Conservation (phyloP, 352 stramenopile species). For the Phytophthora boehmeriae region DNA sequence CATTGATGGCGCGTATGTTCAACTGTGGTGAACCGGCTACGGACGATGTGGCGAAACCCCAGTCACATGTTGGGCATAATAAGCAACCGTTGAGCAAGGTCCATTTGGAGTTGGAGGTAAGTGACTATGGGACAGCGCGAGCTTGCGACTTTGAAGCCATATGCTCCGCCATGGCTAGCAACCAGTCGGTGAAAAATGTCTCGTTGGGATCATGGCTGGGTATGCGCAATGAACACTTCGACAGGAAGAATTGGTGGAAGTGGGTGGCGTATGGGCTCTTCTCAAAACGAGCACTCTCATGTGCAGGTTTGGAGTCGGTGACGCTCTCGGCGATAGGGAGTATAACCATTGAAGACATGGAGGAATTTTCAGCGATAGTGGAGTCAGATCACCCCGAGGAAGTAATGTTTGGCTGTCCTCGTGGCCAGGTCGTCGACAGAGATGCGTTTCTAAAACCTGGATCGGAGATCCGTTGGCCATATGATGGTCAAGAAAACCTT, state of each 20-base stretch:
- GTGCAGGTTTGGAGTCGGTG: neutral
- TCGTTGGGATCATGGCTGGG: neutral
- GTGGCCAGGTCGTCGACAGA: slow-evolving; percentile 3
- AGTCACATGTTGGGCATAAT: no score
- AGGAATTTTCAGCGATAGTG: slow-evolving; percentile 17
- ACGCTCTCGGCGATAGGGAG: slow-evolving; percentile 1
- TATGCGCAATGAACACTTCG: neutral
- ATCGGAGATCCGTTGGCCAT: slow-evolving; percentile 13
- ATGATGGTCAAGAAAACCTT: slow-evolving; percentile 9
- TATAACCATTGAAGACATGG: slow-evolving; percentile 12
- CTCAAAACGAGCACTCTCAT: slow-evolving; percentile 6
- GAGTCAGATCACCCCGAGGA: slow-evolving; percentile 18
- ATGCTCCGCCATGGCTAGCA: neutral
- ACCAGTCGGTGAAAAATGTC: slow-evolving; percentile 1
- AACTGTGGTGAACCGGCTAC: no score
- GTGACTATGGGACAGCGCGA: no score
- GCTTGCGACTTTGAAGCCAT: neutral
- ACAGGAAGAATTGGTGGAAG: slow-evolving; percentile 4
- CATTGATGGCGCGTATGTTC: slow-evolving; percentile 1
- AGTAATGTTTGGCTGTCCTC: slow-evolving; percentile 13
- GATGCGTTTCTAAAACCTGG: slow-evolving; percentile 19
- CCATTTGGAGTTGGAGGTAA: neutral
- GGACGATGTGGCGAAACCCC: no score
- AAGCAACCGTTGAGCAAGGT: no score
- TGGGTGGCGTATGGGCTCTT: slow-evolving; percentile 20